These are phyloP conservation scores for Magnolia sinica DNA, from an alignment of 164 flowering plant genomes.

Conservation along the genomic window DNA sequence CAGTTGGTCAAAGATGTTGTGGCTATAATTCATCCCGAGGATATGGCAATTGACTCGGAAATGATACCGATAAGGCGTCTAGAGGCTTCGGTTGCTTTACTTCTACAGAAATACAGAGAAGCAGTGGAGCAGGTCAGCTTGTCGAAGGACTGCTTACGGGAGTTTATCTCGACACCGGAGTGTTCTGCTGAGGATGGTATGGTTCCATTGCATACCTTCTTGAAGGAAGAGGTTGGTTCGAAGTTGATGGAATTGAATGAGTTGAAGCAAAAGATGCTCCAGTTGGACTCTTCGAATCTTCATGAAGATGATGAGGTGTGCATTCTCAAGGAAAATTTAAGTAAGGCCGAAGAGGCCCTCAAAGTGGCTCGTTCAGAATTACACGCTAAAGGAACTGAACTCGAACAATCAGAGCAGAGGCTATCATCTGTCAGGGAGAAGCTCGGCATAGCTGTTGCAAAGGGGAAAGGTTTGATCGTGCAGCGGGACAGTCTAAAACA, in stretches of 20 bases:
- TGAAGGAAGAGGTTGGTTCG: slow-evolving; percentile 37
- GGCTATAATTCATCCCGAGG: slow-evolving; percentile 33
- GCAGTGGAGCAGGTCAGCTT: slow-evolving; percentile 32
- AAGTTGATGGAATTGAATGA: slow-evolving; percentile 38
- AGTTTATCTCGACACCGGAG: slow-evolving; percentile 5
- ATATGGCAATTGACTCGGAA: slow-evolving; percentile 22
- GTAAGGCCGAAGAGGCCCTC: slow-evolving; percentile 42
- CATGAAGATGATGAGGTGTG: slow-evolving; percentile 52
- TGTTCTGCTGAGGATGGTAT: slow-evolving; percentile 1
- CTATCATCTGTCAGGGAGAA: slow-evolving; percentile 84
- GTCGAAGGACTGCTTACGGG: slow-evolving; percentile 13
- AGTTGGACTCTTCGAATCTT: slow-evolving; percentile 35
- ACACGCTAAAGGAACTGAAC: slow-evolving; percentile 55
- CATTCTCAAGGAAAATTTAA: slow-evolving; percentile 51
- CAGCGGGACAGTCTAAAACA: slow-evolving; percentile 88
- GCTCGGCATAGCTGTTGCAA: slow-evolving; percentile 92
- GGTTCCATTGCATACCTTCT: slow-evolving; percentile 6
- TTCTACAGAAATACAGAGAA: slow-evolving; percentile 55
- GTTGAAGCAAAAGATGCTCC: slow-evolving; percentile 43
- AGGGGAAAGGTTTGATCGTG: slow-evolving; percentile 88
- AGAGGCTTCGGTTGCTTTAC: slow-evolving; percentile 43
- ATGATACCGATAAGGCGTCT: slow-evolving; percentile 34
- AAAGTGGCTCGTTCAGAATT: slow-evolving; percentile 40
- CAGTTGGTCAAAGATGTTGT: slow-evolving; percentile 49
- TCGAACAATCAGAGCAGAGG: slow-evolving; percentile 90